These are phyloP conservation scores for Diaporthe citriasiana DNA, from an alignment of 2,329 filamentous ascomycete species.

Conservation along the genomic window DNA sequence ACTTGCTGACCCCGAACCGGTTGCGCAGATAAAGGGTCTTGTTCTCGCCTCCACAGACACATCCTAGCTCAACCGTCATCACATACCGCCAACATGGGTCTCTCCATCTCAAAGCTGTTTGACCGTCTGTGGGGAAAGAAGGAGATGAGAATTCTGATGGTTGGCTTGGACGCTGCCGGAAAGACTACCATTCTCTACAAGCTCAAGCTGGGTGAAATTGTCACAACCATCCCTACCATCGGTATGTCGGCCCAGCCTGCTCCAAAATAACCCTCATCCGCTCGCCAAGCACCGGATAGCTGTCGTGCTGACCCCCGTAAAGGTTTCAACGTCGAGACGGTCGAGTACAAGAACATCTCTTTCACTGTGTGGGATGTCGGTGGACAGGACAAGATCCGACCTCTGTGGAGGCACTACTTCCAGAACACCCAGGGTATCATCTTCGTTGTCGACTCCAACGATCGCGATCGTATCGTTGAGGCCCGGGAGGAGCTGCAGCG, in stretches of 20 bases:
- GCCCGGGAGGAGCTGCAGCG: constrained; percentile 96
- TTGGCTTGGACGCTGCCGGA: constrained; percentile 98
- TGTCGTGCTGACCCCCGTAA: constrained; percentile 45
- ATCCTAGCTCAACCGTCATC: constrained; percentile 42
- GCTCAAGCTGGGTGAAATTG: constrained; percentile 99
- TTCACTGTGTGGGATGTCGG: constrained; percentile 99
- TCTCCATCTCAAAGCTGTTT: constrained; percentile 96
- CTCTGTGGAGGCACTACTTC: constrained; percentile 99
- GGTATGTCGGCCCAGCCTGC: constrained; percentile 68
- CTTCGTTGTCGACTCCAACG: constrained; percentile 99
- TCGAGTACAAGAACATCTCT: constrained; percentile 99
- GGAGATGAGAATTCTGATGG: constrained; percentile 99
- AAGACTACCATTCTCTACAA: constrained; percentile 99
- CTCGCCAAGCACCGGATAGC: constrained; percentile 36
- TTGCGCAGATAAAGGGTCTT: constrained; percentile 38
- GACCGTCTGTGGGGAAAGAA: constrained; percentile 98
- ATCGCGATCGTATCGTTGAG: constrained; percentile 98
- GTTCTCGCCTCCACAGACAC: constrained; percentile 14
- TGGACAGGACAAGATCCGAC: constrained; percentile 99
- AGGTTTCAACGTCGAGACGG: constrained; percentile 99
- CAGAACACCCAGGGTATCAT: constrained; percentile 99
- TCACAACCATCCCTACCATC: constrained; percentile 99
- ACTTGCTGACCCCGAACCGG: constrained; percentile 34
- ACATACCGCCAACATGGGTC: constrained; percentile 87
- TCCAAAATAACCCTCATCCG: constrained; percentile 3